Base-by-base conservation (phyloP, 495 filamentous ascomycete genomes). In the Aspergillus biplanus region DNA sequence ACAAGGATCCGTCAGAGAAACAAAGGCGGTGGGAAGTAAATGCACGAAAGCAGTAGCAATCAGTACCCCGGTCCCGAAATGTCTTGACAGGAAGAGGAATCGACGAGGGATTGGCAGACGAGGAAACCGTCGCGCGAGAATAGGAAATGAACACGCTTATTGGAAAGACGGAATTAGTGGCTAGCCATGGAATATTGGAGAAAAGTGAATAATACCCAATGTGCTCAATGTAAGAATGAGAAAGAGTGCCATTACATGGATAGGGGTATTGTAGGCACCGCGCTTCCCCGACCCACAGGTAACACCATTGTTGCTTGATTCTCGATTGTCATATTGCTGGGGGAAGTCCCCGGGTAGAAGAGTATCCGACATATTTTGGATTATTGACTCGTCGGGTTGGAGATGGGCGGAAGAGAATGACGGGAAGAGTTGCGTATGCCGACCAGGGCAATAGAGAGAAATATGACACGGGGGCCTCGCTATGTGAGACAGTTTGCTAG, bases 21-120 rank as follows among this genome's bases (percentile, higher is more conserved):
- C 75, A 71, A 94, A 94, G 35, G 92, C 92, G 4, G 90, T 94
- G 11, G 92, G 92, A 5, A 96, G 88, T 47, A 88, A 73, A 73
- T 95, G 92, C 32, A 95, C 92, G 69, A 96, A 96, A 48, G 92
- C 91, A n/a, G 92, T 93, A 18, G 92, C 91, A 63, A 95, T 90
- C 34, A 96, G 77, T 8, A 96, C 92, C 27, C 92, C 92, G 6
- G 92, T 95, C 42, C 92, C 92, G 66, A 96, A 93, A 75, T 94
- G 90, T 56, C 90, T 89, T 33, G 89, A 91, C 50, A 90, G 73
- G 75, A 92, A 92, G 64, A 93, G 79, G 65, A 87, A 86, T 12
- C 73, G 77, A 32, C 78, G 80, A 35, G 80, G 80, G 56, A 83
- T 80, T 0, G 81, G 80, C 60, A 77, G 62, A 44, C 71, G 63